Evolutionary conservation across 2,329 filamentous ascomycete species (phyloP).

Genomic region (Colletotrichum kahawae): DNA sequence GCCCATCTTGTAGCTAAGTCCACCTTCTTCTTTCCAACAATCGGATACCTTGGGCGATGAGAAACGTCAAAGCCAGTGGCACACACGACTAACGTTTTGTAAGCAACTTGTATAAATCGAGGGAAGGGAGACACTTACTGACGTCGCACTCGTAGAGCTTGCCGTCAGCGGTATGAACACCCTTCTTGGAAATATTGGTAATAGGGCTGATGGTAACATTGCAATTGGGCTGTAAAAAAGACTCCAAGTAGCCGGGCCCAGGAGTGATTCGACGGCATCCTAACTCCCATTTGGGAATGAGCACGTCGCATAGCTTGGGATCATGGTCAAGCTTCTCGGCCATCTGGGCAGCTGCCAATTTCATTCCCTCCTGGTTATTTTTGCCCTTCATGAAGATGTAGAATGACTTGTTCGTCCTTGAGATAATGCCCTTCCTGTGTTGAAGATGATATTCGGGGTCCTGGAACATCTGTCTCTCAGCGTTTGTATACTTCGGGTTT

Average conservation of each 20-base stretch:
- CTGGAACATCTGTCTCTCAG: constrained; percentile 54
- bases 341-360: constrained; percentile 47
- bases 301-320: constrained; percentile 40
- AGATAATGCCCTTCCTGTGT: constrained; percentile 45
- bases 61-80: constrained; percentile 26
- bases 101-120: neutral
- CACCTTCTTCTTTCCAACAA: constrained; percentile 51
- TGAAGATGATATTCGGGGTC: constrained; percentile 56
- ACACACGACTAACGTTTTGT: constrained; percentile 10
- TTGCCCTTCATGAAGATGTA: constrained; percentile 38
- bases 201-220: constrained; percentile 23
- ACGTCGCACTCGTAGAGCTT: constrained; percentile 22
- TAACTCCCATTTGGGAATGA: constrained; percentile 26
- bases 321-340: constrained; percentile 41
- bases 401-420: constrained; percentile 34
- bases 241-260: constrained; percentile 26
- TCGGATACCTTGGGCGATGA: constrained; percentile 36
- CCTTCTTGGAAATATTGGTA: constrained; percentile 12
- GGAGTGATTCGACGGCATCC: constrained; percentile 26
- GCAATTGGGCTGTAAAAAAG: constrained; percentile 22
- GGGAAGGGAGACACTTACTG: neutral
- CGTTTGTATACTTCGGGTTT: constrained; percentile 28
- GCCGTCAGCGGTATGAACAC: constrained; percentile 17
- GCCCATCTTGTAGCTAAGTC: constrained; percentile 56
- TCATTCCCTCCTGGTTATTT: constrained; percentile 43